Evolutionary conservation across 2,329 filamentous ascomycete genomes (phyloP), one percentile per base, ranked within the genome.

Genomic region (Cordyceps cateniannulata): DNA sequence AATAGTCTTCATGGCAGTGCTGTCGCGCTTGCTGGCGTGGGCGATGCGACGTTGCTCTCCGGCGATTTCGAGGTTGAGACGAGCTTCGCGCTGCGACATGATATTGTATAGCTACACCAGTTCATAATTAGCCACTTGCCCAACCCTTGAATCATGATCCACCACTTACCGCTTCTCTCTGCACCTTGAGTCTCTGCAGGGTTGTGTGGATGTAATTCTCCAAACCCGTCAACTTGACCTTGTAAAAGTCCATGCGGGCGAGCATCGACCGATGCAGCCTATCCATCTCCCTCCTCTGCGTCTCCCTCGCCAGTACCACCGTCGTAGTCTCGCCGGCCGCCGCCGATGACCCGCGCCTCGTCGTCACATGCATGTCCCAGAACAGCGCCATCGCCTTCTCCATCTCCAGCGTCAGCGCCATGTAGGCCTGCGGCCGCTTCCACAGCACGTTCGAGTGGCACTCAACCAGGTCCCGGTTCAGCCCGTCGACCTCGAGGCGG

Each of bases 141-240:
- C 16, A 18, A n/a, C n/a, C 18, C 10, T 18, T 6, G 29, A 32
- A 6, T n/a, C 18, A 18, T 42, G 16, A n/a, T n/a, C 16, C 38
- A 42, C 3, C 38, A 87, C 38, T 64, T 71, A 85, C 84, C 60
- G 84, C 83, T 64, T 82, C 81, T 27, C 84, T 76, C 72, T 87
- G 85, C 48, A 87, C 83, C 55, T 84, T 80, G 45, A 87, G 68
- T 53, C 85, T 75, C 69, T 85, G 80, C 27, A 87, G 72, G 38
- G 84, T 86, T 1, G 82, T 86, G 64, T 84, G 79, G 16, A 85
- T 82, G 64, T 87, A 87, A 63, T 83, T 84, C 67, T 86, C 83
- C 65, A 86, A 76, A 5, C 85, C 84, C 65, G 79, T 81, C 18
- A 86, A 74, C 73, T 87, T 87, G 56, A 79, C 78, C 62, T 76